Evolutionary conservation across 2,329 filamentous ascomycete species (phyloP).

Genomic region (Beauveria pseudobassiana): DNA sequence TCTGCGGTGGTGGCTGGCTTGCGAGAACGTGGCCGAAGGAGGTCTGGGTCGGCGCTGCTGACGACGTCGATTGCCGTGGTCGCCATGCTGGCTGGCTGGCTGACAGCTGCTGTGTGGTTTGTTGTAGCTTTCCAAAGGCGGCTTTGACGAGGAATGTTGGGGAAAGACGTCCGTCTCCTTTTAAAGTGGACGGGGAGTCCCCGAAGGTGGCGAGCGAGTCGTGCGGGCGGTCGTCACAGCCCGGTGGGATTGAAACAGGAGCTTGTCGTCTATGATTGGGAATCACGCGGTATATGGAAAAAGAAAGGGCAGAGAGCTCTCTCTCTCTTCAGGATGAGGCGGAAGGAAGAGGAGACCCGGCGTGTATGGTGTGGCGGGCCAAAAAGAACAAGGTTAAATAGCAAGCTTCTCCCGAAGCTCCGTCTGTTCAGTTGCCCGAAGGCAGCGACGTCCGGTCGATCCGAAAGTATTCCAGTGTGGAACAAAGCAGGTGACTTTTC

Average conservation of each 20-base stretch:
- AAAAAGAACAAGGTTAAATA: background rate
- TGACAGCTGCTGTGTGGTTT: too few relatives aligned
- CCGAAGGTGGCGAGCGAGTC: background rate
- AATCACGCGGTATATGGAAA: too few relatives aligned
- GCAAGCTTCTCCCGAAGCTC: slow-evolving; percentile 1
- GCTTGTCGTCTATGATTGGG: background rate
- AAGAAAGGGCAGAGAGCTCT: too few relatives aligned
- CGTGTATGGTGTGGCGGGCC: background rate
- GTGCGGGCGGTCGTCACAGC: background rate
- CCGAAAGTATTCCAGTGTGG: slow-evolving; percentile 1
- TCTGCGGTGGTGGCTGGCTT: slow-evolving; percentile 31
- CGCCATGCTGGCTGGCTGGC: slow-evolving; percentile 18
- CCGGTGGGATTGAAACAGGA: background rate
- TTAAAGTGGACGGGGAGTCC: background rate
- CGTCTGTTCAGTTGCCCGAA: background rate
- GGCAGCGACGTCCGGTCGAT: background rate
- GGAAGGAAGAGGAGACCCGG: background rate
- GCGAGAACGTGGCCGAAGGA: slow-evolving; percentile 40
- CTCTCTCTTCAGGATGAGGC: background rate
- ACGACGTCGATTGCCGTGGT: slow-evolving; percentile 20
- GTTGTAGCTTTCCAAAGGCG: too few relatives aligned
- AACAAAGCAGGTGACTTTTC: too few relatives aligned
- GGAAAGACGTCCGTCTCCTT: background rate
- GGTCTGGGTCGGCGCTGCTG: slow-evolving; percentile 30
- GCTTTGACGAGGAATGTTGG: background rate